Conservation (phyloP, 768 basidiomycete genomes). For the Suillus weaverae region DNA sequence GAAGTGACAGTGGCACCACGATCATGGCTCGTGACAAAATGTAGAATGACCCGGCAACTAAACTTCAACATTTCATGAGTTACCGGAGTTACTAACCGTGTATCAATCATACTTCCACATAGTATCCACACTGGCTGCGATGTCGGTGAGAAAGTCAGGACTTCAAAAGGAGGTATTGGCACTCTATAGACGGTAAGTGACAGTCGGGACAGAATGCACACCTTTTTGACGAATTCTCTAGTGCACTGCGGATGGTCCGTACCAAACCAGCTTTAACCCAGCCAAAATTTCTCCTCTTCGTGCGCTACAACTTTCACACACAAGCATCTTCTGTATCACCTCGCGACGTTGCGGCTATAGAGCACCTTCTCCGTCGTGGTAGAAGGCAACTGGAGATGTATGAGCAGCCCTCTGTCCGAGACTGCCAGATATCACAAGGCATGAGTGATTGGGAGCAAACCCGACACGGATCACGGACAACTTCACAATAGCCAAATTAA, state of each 20-base stretch:
- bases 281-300: conserved; percentile 64
- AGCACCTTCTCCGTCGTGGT: conserved; percentile 75
- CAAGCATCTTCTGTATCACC: conserved; percentile 62
- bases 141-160: conserved; percentile 43
- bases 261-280: conserved; percentile 62
- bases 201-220: conserved; percentile 10
- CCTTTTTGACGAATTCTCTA: conserved; percentile 27
- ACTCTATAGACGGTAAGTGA: conserved; percentile 53
- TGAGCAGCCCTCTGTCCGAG: conserved; percentile 63
- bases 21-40: conserved; percentile 10
- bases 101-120: not conserved
- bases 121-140: conserved; percentile 8
- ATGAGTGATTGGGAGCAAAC: conserved; percentile 66
- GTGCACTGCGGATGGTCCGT: conserved; percentile 74
- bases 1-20: conserved; percentile 7
- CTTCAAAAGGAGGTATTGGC: conserved; percentile 53
- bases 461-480: conserved; percentile 18
- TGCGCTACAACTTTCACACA: conserved; percentile 68
- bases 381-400: conserved; percentile 67
- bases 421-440: conserved; percentile 71
- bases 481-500: not conserved
- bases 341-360: conserved; percentile 67
- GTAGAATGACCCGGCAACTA: not conserved
- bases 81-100: not conserved
- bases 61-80: conserved; percentile 2